These are phyloP conservation scores for Metschnikowia henanensis DNA, from an alignment of 805 yeast genomes.

Conservation along the genomic window DNA sequence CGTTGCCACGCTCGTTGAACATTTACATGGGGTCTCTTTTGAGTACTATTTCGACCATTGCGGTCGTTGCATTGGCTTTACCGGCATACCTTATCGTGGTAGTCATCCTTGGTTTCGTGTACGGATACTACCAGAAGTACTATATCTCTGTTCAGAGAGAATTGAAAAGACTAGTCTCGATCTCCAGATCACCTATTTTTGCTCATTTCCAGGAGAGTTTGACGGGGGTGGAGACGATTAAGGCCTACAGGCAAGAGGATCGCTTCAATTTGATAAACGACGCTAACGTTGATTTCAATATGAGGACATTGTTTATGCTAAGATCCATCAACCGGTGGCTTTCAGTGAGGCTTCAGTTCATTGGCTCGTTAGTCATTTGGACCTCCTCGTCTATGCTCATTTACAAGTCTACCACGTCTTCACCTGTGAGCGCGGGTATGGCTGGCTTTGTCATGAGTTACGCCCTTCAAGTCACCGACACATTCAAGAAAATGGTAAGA, in stretches of 20 bases:
- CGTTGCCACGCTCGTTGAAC: slow-evolving; percentile 53
- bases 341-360: slow-evolving; percentile 57
- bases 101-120: slow-evolving; percentile 49
- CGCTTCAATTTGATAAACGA: slow-evolving; percentile 61
- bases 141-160: slow-evolving; percentile 87
- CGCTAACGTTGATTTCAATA: slow-evolving; percentile 49
- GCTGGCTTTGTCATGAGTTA: slow-evolving; percentile 67
- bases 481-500: slow-evolving; percentile 57
- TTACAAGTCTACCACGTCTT: slow-evolving; percentile 34
- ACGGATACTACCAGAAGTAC: slow-evolving; percentile 67
- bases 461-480: slow-evolving; percentile 54
- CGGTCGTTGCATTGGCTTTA: slow-evolving; percentile 51
- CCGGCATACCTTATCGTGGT: slow-evolving; percentile 55
- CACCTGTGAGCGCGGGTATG: slow-evolving; percentile 55
- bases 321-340: slow-evolving; percentile 67
- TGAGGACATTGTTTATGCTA: slow-evolving; percentile 48
- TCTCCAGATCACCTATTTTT: slow-evolving; percentile 55
- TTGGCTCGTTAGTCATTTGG: slow-evolving; percentile 57
- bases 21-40: slow-evolving; percentile 46
- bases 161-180: slow-evolving; percentile 55
- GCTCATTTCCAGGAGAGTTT: slow-evolving; percentile 78
- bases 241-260: slow-evolving; percentile 68
- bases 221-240: slow-evolving; percentile 73
- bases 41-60: slow-evolving; percentile 48
- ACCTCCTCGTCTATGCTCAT: slow-evolving; percentile 50